Evolutionary conservation across 495 filamentous ascomycete genomes (phyloP), one percentile per base, ranked within the genome.

Genomic region (Hypoxylon rickii): DNA sequence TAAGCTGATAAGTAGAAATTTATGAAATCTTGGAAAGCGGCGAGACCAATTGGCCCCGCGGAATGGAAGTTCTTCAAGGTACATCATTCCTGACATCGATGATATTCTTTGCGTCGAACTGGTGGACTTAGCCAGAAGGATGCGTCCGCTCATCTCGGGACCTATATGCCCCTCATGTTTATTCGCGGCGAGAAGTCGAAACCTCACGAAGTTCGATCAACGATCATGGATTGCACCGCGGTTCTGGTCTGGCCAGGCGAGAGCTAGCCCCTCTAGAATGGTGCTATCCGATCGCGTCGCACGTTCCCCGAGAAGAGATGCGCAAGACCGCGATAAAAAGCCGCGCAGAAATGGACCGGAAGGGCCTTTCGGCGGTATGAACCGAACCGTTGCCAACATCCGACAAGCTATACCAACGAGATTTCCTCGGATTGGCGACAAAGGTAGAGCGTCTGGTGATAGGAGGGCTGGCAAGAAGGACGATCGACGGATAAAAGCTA

Each of bases 321-420:
- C 60, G 63, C 41, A 69, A 71, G 47, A 54, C 61, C 58, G 44
- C 36, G 66, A 62, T 34, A 44, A 45, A n/a, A 77, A 66, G 36
- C 71, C 66, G n/a, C 63, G 65, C 10, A 58, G 64, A 36, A 66
- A 70, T 40, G 73, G 50, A 63, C 74, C 54, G 18, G 72, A 72
- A 24, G 84, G 89, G 0, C 91, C 92, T 0, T 96, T 88, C 58
- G 83, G 80, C 7, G 84, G 79, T 15, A 90, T 92, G 86, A 97
- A 97, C 69, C 77, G 81, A 54, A 94, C 80, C 6, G 76, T 79
- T 34, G 85, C 85, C 10, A 46, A 22, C 0, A 16, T 55, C 29
- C 64, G 61, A 32, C 46, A 55, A 41, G 75, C 71, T 24, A 70
- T 61, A 13, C 44, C 65, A 16, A 58, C 71, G 71, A 56, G 72